Evolutionary conservation across 176 grass and related monocot genomes (phyloP).

Genomic region (Oryza nivara): DNA sequence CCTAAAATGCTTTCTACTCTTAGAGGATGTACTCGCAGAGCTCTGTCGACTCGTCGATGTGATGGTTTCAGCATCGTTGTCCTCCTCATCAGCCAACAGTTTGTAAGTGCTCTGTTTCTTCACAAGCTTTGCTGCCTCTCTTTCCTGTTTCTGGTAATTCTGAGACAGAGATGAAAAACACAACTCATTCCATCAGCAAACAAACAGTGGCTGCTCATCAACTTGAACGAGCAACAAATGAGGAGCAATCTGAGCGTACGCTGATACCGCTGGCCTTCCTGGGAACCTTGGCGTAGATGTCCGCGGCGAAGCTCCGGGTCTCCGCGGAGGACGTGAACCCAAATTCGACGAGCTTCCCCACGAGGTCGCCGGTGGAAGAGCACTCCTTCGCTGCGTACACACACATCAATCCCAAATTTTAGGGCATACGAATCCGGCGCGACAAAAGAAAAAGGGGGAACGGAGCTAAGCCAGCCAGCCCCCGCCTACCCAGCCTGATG

Average conservation of each 20-base stretch:
- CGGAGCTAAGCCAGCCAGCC: background rate
- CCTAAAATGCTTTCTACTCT: conserved; percentile 75
- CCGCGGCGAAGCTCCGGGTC: conserved; percentile 60
- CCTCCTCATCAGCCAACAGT: conserved; percentile 63
- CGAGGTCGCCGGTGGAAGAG: conserved; percentile 61
- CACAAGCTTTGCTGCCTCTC: conserved; percentile 68
- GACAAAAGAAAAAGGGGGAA: background rate
- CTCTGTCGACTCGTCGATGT: conserved; percentile 32
- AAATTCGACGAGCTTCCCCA: conserved; percentile 65
- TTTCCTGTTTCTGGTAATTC: conserved; percentile 84
- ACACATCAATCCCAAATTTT: background rate
- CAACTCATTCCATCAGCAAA: conserved; percentile 13
- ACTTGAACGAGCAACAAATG: background rate
- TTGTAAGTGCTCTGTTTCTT: conserved; percentile 82
- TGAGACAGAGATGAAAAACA: conserved; percentile 34
- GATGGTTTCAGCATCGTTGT: conserved; percentile 43
- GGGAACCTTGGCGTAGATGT: conserved; percentile 70
- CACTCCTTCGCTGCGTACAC: conserved; percentile 69
- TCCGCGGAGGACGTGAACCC: conserved; percentile 58
- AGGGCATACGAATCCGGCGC: conserved; percentile 26
- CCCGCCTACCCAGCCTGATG: conserved; percentile 65
- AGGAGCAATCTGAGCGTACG: conserved; percentile 41
- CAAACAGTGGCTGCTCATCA: background rate
- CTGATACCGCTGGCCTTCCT: conserved; percentile 60
- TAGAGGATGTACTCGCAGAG: conserved; percentile 35